Evolutionary conservation across 495 filamentous ascomycete genomes (phyloP), one percentile per base, ranked within the genome.

Genomic region (Staphylotrichum tortipilum): DNA sequence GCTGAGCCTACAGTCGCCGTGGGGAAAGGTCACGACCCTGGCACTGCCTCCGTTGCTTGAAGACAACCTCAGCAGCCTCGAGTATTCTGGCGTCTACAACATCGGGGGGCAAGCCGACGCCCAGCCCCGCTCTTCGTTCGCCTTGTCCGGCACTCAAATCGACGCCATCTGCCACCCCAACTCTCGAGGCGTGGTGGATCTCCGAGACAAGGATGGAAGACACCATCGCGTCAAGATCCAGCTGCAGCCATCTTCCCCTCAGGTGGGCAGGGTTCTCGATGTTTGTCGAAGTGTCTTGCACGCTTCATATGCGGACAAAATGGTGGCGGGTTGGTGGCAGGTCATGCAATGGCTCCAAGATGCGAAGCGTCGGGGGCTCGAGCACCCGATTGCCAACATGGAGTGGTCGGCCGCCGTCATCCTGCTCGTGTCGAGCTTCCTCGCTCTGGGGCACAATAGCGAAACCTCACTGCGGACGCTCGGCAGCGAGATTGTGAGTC

Each of bases 321-420:
- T 90, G 5, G 58, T 86, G 35, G 69, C 78, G 1, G 80, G 76
- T 6, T 94, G 86, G 86, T 89, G 84, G 82, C 79, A 86, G 55
- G 74, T 80, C 10, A 78, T 84, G 61, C 78, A 79, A 53, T 88
- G 83, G 81, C 74, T 88, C 28, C 70, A 72, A 30, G 59, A 64
- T 24, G 70, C 72, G 38, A 72, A 76, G 9, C 63, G 64, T 7
- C 61, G 68, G n/a, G 67, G 40, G 3, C 38, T 58, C 3, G 24
- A 42, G 1, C 35, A 45, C 12, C 26, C 40, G 7, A 29, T 71
- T 18, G 69, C 65, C 26, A 78, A 90, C 47, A 39, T 68, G 3
- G 90, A 96, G 58, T 95, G 88, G 88, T 86, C 82, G 8, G 82
- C 85, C 4, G 68, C 88, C 41, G 79, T 87, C 5, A 72, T 92